phyloP scores from a whole-genome alignment of 2,329 filamentous ascomycete species.

The Fusarium nematophilum region DNA sequence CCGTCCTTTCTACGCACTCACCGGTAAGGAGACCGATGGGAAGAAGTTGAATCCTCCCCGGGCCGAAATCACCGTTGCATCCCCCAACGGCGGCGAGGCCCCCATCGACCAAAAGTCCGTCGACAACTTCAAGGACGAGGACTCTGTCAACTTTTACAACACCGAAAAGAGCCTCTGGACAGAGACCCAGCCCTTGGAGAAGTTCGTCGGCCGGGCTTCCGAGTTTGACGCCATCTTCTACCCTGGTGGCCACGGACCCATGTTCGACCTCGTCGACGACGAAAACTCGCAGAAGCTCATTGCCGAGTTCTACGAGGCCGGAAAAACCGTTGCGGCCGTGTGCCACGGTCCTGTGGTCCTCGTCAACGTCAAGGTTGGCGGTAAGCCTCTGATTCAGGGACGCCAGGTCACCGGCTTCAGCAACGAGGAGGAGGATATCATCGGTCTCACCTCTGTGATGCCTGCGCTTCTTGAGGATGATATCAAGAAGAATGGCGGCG shows the following conservation, averaged over 20 bases:
- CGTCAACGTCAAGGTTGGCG: slow-evolving; percentile 65
- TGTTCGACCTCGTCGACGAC: slow-evolving; percentile 74
- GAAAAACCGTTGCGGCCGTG: slow-evolving; percentile 73
- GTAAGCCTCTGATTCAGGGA: slow-evolving; percentile 65
- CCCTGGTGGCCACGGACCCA: slow-evolving; percentile 69
- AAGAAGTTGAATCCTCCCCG: slow-evolving; percentile 51
- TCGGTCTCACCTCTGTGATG: slow-evolving; percentile 62
- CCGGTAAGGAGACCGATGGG: slow-evolving; percentile 42
- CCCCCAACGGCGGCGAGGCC: slow-evolving; percentile 70
- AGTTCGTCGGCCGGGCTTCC: slow-evolving; percentile 64
- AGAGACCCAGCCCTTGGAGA: slow-evolving; percentile 67
- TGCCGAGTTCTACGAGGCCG: slow-evolving; percentile 69
- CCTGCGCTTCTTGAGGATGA: slow-evolving; percentile 69
- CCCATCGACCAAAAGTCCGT: slow-evolving; percentile 71
- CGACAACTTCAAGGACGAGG: slow-evolving; percentile 63
- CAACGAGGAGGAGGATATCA: slow-evolving; percentile 66
- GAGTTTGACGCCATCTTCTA: slow-evolving; percentile 73
- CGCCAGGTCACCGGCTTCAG: slow-evolving; percentile 71
- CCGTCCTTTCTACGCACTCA: slow-evolving; percentile 71
- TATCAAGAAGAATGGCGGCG: slow-evolving; percentile 63
- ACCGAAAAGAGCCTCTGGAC: slow-evolving; percentile 71
- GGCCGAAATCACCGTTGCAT: slow-evolving; percentile 67
- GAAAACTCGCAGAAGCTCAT: slow-evolving; percentile 68
- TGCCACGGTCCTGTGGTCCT: slow-evolving; percentile 77
- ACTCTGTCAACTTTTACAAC: slow-evolving; percentile 66